phyloP scores from a whole-genome alignment of 75 land plant species.

The Picea glauca region DNA sequence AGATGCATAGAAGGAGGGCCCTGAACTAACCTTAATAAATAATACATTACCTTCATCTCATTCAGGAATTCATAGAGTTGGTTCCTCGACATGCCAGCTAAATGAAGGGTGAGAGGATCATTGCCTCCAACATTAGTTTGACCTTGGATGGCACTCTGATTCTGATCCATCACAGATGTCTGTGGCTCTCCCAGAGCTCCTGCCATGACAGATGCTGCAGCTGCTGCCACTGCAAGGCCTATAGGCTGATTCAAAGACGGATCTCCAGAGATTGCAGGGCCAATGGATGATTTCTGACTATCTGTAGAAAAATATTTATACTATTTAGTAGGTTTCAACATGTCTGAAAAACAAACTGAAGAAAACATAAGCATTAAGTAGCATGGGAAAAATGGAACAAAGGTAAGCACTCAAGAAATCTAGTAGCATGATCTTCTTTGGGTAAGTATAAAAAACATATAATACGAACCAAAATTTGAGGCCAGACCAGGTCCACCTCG shows the following conservation, averaged over 20 bases:
- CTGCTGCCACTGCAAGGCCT: constrained; percentile 43
- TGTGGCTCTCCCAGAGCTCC: constrained; percentile 59
- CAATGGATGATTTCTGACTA: constrained; percentile 35
- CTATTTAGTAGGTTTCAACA: neutral
- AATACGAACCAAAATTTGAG: constrained; percentile 50
- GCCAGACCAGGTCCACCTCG: constrained; percentile 75
- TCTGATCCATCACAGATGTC: constrained; percentile 9
- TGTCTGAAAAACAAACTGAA: too few relatives aligned
- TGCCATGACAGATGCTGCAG: constrained; percentile 68
- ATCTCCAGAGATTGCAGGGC: constrained; percentile 26
- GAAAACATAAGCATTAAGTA: too few relatives aligned
- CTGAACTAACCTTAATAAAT: constrained; percentile 14
- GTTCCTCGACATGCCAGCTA: constrained; percentile 76
- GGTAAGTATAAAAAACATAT: neutral
- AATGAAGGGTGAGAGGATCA: constrained; percentile 77
- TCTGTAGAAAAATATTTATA: constrained; percentile 23
- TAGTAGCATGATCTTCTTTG: too few relatives aligned
- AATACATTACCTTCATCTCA: constrained; percentile 54
- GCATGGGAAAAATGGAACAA: too few relatives aligned
- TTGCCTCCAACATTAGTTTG: constrained; percentile 30
- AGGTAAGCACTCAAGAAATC: too few relatives aligned
- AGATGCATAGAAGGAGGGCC: neutral
- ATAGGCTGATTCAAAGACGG: constrained; percentile 47
- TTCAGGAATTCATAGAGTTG: constrained; percentile 72
- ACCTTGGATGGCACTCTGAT: constrained; percentile 24